Evolutionary conservation across 2,329 filamentous ascomycete species (phyloP).

Genomic region (Chaetomium sp.): DNA sequence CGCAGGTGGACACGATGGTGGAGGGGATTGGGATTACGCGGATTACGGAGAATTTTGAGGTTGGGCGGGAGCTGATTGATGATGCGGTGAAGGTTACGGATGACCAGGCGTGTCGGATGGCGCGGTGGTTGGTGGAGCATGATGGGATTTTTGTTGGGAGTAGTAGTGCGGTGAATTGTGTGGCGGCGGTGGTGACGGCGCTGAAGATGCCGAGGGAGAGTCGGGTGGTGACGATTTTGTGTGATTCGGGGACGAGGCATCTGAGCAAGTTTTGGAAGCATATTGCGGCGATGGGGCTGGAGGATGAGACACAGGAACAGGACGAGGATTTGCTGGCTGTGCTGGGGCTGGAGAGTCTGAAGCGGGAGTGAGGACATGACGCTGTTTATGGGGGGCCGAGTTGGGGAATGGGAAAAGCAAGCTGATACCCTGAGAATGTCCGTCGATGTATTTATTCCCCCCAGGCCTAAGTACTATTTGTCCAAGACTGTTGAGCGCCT

Average conservation of each 20-base stretch:
- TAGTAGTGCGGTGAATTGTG: conserved; percentile 95
- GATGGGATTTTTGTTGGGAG: conserved; percentile 94
- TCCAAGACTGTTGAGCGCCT: no score
- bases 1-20: conserved; percentile 92
- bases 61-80: conserved; percentile 77
- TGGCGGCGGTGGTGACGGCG: conserved; percentile 65
- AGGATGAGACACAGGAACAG: conserved; percentile 45
- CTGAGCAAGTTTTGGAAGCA: conserved; percentile 79
- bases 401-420: no score
- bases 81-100: conserved; percentile 87
- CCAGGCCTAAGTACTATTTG: no score
- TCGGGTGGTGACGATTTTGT: conserved; percentile 74
- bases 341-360: conserved; percentile 37
- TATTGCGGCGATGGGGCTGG: conserved; percentile 61
- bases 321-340: conserved; percentile 42
- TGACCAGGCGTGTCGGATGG: conserved; percentile 85
- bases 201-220: conserved; percentile 55
- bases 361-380: conserved; percentile 1
- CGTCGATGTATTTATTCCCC: no score
- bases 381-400: no score
- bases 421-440: no score
- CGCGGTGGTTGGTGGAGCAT: conserved; percentile 90
- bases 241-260: conserved; percentile 76
- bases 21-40: conserved; percentile 95
- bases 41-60: conserved; percentile 88